Evolutionary conservation across 805 yeast species (phyloP).

Genomic region (Spathaspora gorwiae): DNA sequence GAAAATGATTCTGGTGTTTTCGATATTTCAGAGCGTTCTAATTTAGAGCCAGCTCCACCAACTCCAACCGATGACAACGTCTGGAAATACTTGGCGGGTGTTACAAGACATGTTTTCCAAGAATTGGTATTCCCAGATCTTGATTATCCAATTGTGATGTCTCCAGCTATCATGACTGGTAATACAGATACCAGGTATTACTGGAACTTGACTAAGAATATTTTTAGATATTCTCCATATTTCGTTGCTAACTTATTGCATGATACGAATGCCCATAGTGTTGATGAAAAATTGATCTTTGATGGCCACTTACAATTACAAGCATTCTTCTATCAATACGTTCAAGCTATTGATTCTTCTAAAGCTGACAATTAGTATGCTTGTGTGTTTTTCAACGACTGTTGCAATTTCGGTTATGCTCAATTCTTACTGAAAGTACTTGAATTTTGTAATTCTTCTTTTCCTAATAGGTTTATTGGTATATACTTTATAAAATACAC

Average conservation of each 20-base stretch:
- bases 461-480: too few relatives aligned
- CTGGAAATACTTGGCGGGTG: slow-evolving; percentile 43
- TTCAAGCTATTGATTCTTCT: slow-evolving; percentile 36
- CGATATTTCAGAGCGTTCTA: slow-evolving; percentile 9
- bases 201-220: slow-evolving; percentile 58
- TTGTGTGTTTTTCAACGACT: too few relatives aligned
- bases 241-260: slow-evolving; percentile 24
- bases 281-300: slow-evolving; percentile 54
- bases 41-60: slow-evolving; percentile 44
- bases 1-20: slow-evolving; percentile 14
- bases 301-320: slow-evolving; percentile 57
- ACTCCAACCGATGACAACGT: slow-evolving; percentile 35
- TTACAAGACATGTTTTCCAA: slow-evolving; percentile 44
- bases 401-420: too few relatives aligned
- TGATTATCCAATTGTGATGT: slow-evolving; percentile 35
- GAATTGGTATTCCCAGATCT: slow-evolving; percentile 35
- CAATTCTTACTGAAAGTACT: too few relatives aligned
- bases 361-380: slow-evolving; percentile 11
- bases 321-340: slow-evolving; percentile 52
- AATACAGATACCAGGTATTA: slow-evolving; percentile 68
- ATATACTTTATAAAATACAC: too few relatives aligned
- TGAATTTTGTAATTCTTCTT: too few relatives aligned
- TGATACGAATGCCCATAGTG: slow-evolving; percentile 50
- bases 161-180: slow-evolving; percentile 62
- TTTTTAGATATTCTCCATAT: slow-evolving; percentile 58